A percentile compares a stretch with the other conserved stretches of the same genome.
phyloP scores from a whole-genome alignment of 139 green algal species.

The Micractinium sp. region DNA sequence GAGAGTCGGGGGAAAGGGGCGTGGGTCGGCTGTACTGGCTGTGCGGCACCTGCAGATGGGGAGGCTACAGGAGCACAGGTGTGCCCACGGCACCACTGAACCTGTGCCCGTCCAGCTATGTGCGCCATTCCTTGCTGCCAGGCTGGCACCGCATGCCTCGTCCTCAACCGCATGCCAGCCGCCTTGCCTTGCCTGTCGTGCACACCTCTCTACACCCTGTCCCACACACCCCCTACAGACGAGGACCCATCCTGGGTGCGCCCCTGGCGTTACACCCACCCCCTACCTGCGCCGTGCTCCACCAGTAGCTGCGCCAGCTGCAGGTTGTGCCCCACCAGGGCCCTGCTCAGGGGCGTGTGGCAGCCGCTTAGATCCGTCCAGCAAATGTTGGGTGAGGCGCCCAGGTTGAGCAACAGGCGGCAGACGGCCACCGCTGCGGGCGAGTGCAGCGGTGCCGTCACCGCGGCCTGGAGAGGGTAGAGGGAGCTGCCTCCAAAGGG shows the following conservation, averaged over 20 bases:
- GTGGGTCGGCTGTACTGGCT: no score
- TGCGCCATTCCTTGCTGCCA: no score
- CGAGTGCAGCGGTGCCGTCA: not conserved
- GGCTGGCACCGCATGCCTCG: not conserved
- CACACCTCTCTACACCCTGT: no score
- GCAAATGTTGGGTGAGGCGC: not conserved
- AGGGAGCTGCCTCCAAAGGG: not conserved
- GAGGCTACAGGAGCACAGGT: no score
- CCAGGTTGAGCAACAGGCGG: not conserved
- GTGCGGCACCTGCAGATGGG: no score
- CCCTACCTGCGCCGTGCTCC: not conserved
- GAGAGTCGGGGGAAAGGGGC: no score
- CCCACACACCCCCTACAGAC: not conserved
- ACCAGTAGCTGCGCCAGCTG: not conserved
- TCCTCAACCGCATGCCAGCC: not conserved
- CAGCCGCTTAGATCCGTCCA: not conserved
- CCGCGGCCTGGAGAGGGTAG: not conserved
- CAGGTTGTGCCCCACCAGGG: not conserved
- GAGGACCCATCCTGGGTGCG: not conserved
- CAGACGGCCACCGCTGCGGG: not conserved
- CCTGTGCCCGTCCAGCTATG: no score
- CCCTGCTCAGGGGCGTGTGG: constrained; percentile 18
- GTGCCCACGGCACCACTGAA: no score
- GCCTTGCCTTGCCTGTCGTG: not conserved
- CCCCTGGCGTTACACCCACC: not conserved